Base-by-base conservation (phyloP, 108 stramenopile species). In the Cyclotella baltica region DNA sequence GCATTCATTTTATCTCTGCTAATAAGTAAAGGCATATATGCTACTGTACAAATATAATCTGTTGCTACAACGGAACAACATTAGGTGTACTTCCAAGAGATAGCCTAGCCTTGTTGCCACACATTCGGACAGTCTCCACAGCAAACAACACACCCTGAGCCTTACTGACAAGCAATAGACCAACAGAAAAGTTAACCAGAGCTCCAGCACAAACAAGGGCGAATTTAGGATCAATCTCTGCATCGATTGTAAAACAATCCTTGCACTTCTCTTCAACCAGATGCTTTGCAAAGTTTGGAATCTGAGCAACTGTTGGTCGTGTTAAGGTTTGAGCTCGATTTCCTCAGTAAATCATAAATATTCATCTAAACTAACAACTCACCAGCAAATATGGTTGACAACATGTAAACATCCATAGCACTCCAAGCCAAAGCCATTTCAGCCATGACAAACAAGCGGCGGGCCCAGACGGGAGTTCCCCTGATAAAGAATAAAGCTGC, bases 231-330 rank as follows among this genome's bases (percentile, higher is more conserved):
- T 52, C n/a, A 20, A 52, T 52, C 19, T 52, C 19, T n/a, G 51
- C 51, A 4, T 52, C 51, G 19, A 52, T 52, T 4, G 51, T 52
- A 52, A 52, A 52, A n/a, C 51, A 52, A 52, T 10, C 4, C 19
- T 52, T 52, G 51, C 51, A 52, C 11, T n/a, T n/a, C 51, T 52
- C 51, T n/a, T 52, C 51, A n/a, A 52, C 51, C n/a, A 52, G n/a
- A 52, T 52, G 51, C n/a, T n/a, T 52, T 13, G 51, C 51, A 52
- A 52, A 52, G 51, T 52, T 52, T 52, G 51, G 51, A 4, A 52
- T 52, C 51, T 52, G 51, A 52, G n/a, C 51, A 10, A 52, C 51
- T 52, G 40, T 11, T n/a, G n/a, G n/a, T n/a, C n/a, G n/a, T n/a
- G n/a, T n/a, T n/a, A n/a, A n/a, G n/a, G n/a, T n/a, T n/a, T n/a